phyloP scores from a whole-genome alignment of 129 eudicot genomes.

The Ambrosia trifida region DNA sequence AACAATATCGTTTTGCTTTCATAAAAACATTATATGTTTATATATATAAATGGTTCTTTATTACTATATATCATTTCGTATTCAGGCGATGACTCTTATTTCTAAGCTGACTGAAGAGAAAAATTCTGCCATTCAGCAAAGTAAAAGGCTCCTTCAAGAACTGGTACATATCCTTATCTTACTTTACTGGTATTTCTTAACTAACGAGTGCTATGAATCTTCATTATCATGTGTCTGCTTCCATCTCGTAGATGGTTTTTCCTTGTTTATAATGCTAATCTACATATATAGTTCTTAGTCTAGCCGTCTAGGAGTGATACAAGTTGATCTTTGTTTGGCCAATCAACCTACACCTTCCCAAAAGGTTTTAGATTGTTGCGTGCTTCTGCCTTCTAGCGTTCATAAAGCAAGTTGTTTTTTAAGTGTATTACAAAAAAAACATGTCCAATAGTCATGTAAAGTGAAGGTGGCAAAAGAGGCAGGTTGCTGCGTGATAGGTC shows the following conservation, averaged over 20 bases:
- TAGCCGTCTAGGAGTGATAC: neutral
- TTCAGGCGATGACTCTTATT: conserved; percentile 57
- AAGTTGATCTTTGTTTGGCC: neutral
- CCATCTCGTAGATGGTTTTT: neutral
- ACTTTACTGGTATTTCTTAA: neutral
- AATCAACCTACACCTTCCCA: neutral
- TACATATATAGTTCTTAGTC: neutral
- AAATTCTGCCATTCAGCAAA: conserved; percentile 58
- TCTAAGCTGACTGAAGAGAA: conserved; percentile 73
- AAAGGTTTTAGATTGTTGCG: neutral
- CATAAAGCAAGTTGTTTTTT: neutral
- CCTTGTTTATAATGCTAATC: neutral
- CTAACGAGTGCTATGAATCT: neutral
- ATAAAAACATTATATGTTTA: neutral
- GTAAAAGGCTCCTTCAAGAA: conserved; percentile 74
- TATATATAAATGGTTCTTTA: neutral
- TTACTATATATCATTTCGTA: neutral
- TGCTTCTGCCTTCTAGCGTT: neutral
- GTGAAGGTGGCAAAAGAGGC: neutral
- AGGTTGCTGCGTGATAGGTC: neutral
- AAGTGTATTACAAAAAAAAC: neutral
- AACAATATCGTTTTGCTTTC: neutral
- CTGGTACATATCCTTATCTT: conserved; percentile 48
- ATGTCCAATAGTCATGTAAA: neutral
- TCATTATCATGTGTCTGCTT: neutral